Percentiles rank a stretch among this genome's conserved stretches.
These are phyloP conservation scores for Dissophora ornata DNA, from an alignment of 192 early-diverging fungal species.

Conservation along the genomic window DNA sequence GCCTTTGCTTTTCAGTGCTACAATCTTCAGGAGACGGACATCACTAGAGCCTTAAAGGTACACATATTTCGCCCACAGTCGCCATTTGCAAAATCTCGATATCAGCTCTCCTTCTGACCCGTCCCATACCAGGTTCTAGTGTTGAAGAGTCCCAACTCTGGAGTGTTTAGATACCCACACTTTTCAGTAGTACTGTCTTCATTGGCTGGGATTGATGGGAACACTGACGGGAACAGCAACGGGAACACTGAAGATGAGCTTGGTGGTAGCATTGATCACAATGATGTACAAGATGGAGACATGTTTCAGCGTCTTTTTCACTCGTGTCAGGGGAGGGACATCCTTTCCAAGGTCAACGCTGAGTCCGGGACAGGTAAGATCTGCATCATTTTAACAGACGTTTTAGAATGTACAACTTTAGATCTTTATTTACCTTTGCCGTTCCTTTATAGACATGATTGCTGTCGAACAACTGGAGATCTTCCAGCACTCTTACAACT, in stretches of 20 bases:
- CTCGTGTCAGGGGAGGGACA: conserved; percentile 61
- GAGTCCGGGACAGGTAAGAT: conserved; percentile 36
- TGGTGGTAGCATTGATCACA: neutral
- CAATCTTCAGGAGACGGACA: conserved; percentile 26
- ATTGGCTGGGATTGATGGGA: conserved; percentile 34
- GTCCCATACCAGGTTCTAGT: conserved; percentile 46
- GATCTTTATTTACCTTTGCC: too few relatives aligned
- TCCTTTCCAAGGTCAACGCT: conserved; percentile 32
- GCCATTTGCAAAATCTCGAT: too few relatives aligned
- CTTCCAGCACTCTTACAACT: conserved; percentile 54
- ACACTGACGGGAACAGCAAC: conserved; percentile 17
- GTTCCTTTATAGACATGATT: conserved; percentile 36
- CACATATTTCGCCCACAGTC: too few relatives aligned
- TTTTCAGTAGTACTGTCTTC: conserved; percentile 68
- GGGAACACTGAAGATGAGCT: too few relatives aligned
- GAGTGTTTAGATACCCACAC: conserved; percentile 72
- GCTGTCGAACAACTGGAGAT: conserved; percentile 21
- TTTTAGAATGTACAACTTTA: too few relatives aligned
- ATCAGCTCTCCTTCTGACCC: conserved; percentile 6
- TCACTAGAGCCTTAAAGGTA: conserved; percentile 35
- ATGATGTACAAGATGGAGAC: conserved; percentile 27
- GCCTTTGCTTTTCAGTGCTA: conserved; percentile 42
- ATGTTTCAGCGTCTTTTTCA: conserved; percentile 68
- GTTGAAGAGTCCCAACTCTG: conserved; percentile 61
- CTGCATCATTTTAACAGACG: neutral